Evolutionary conservation across 148 eudicot species (phyloP).

Genomic region (Rhododendron ferrugineum): DNA sequence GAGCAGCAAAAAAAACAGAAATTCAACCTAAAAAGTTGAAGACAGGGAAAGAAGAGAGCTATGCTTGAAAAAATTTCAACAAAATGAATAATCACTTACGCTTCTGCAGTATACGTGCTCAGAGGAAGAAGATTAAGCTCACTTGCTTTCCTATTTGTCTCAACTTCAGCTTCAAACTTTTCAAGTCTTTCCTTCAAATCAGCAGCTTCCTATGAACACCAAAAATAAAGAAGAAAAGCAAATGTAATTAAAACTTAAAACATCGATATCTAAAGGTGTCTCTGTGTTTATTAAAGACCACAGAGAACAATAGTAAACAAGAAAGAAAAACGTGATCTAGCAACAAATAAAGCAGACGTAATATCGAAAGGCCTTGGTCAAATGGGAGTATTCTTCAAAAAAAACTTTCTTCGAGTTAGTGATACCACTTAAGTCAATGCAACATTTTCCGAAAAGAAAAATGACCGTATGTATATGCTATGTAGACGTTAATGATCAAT

Average conservation of each 20-base stretch:
- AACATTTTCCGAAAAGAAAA: not conserved
- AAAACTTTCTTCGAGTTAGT: not conserved
- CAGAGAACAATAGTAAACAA: not conserved
- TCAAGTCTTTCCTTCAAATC: slow-evolving; percentile 67
- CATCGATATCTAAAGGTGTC: not conserved
- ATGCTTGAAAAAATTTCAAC: not conserved
- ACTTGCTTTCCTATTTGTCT: slow-evolving; percentile 49
- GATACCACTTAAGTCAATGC: not conserved
- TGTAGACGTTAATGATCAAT: not conserved
- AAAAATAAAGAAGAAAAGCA: not conserved
- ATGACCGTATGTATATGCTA: not conserved
- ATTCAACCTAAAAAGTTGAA: not conserved
- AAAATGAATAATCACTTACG: slow-evolving; percentile 30
- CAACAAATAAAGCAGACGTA: not conserved
- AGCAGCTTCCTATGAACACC: slow-evolving; percentile 32
- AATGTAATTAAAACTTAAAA: not conserved
- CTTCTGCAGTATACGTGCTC: slow-evolving; percentile 38
- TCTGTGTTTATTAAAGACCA: not conserved
- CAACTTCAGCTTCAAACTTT: slow-evolving; percentile 65
- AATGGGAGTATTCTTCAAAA: not conserved
- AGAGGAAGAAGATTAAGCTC: slow-evolving; percentile 58
- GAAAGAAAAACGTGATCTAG: not conserved
- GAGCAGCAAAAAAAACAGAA: not conserved
- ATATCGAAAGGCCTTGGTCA: not conserved
- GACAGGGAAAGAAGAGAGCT: not conserved